phyloP scores from a whole-genome alignment of 2,329 filamentous ascomycete species.

The Verticillium nubilum region DNA sequence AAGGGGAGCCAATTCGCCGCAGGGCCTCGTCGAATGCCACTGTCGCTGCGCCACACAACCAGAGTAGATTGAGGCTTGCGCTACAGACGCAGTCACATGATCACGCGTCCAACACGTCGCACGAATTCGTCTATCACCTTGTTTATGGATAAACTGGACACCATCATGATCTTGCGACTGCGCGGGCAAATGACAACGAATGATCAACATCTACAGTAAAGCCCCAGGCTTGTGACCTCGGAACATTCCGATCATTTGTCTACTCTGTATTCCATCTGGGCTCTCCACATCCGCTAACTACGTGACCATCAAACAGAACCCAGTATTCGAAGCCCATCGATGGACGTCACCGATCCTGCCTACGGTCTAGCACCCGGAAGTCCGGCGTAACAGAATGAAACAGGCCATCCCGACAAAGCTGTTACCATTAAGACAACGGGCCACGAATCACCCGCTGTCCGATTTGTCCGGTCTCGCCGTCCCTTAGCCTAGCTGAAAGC shows the following conservation, averaged over 20 bases:
- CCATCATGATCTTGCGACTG: neutral
- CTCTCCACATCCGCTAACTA: neutral
- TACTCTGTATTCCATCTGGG: neutral
- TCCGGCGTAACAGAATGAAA: neutral
- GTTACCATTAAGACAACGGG: neutral
- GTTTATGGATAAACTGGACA: neutral
- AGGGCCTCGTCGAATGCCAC: neutral
- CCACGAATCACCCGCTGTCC: neutral
- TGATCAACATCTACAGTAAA: neutral
- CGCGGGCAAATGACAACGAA: neutral
- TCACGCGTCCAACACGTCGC: neutral
- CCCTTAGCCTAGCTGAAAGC: neutral
- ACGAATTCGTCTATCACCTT: neutral
- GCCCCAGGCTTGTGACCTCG: neutral
- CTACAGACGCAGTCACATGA: neutral
- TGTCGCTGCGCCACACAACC: neutral
- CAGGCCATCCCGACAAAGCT: neutral
- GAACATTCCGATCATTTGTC: neutral
- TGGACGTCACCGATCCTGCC: neutral
- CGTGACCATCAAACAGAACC: neutral
- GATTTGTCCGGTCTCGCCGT: neutral
- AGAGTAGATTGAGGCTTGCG: neutral
- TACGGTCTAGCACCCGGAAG: neutral
- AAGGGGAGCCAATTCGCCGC: neutral
- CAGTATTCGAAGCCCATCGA: neutral